Evolutionary conservation across 345 rosid species (phyloP).

Genomic region (Salix arbutifolia): DNA sequence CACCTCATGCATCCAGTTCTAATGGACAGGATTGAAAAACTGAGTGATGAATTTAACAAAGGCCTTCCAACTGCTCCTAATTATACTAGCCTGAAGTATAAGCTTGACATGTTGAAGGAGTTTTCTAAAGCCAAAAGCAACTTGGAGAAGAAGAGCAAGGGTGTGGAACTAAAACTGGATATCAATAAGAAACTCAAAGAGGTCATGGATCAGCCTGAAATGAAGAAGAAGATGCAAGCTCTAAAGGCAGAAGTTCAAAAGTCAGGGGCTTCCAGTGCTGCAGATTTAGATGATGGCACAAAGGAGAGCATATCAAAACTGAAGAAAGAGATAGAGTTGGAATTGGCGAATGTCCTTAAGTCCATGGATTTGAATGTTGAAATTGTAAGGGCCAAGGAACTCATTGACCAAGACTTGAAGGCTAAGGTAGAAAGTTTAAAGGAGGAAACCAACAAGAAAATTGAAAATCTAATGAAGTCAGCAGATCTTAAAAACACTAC

Average conservation of each 20-base stretch:
- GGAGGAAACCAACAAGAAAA: conserved; percentile 50
- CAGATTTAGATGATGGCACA: conserved; percentile 48
- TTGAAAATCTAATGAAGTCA: conserved; percentile 46
- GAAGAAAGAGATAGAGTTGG: conserved; percentile 51
- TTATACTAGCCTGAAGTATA: conserved; percentile 52
- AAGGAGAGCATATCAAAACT: conserved; percentile 45
- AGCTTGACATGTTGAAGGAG: conserved; percentile 70
- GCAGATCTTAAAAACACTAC: conserved; percentile 59
- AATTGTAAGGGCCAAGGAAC: conserved; percentile 33
- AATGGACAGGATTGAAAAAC: conserved; percentile 57
- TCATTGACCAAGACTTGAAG: conserved; percentile 30
- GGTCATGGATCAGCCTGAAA: conserved; percentile 46
- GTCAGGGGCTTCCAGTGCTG: conserved; percentile 50
- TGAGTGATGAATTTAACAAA: conserved; percentile 53
- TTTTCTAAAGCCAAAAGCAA: conserved; percentile 51
- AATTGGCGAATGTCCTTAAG: conserved; percentile 42
- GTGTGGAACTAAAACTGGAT: conserved; percentile 38
- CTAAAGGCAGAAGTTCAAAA: conserved; percentile 46
- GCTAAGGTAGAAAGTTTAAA: conserved; percentile 43
- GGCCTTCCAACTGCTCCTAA: conserved; percentile 58
- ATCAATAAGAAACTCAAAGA: conserved; percentile 58
- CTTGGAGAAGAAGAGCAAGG: conserved; percentile 33
- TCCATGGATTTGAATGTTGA: conserved; percentile 60
- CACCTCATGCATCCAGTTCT: conserved; percentile 55
- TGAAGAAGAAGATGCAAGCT: conserved; percentile 62